Evolutionary conservation across 2,329 filamentous ascomycete species (phyloP).

Genomic region (Talaromyces atroroseus): DNA sequence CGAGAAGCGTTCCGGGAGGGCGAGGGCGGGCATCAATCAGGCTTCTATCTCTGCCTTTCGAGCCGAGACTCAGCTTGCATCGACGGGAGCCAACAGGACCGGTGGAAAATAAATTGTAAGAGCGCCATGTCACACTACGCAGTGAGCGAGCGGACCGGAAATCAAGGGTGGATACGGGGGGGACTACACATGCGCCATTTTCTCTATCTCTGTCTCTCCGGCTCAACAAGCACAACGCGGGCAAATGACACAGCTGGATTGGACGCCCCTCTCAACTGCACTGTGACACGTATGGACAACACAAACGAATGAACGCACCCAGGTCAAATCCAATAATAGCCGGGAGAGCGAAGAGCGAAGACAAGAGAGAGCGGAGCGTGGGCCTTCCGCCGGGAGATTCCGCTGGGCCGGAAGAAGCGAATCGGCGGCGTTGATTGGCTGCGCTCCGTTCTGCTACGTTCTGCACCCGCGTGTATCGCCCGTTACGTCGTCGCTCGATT

Average conservation of each 20-base stretch:
- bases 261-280: neutral
- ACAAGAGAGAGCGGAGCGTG: conserved; percentile 6
- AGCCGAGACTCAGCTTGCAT: neutral
- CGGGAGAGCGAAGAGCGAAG: no score
- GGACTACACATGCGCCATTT: conserved; percentile 8
- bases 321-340: no score
- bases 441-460: no score
- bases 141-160: conserved; percentile 9
- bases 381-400: conserved; percentile 11
- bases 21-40: conserved; percentile 7
- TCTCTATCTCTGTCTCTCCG: neutral
- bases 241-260: no score
- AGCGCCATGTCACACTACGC: neutral
- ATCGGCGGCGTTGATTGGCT: conserved; percentile 7
- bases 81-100: neutral
- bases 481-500: neutral
- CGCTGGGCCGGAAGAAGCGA: neutral
- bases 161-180: conserved; percentile 9
- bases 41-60: neutral
- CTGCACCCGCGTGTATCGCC: neutral
- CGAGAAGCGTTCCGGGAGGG: neutral
- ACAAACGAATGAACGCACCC: no score
- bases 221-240: neutral
- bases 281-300: neutral
- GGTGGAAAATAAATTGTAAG: neutral